A percentile compares a stretch with the other conserved stretches of the same genome.
Conservation (phyloP, 1,284 basidiomycete genomes). For the Meripilus lineatus region DNA sequence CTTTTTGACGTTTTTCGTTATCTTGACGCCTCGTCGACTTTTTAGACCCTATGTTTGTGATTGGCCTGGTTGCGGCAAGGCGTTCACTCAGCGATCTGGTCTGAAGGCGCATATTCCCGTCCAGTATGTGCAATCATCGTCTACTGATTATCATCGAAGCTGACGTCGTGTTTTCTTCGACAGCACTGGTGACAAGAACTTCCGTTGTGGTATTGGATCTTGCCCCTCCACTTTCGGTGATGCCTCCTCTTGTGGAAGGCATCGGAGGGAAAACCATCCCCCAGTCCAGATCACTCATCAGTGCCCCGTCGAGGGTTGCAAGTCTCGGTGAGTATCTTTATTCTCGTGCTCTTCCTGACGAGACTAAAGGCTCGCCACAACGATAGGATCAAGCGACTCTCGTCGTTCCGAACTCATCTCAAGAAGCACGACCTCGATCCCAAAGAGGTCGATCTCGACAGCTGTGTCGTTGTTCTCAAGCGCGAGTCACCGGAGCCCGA, state of each 20-base stretch:
- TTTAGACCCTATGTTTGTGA: conserved; percentile 21
- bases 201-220: conserved; percentile 33
- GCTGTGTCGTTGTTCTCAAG: background rate
- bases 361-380: conserved; percentile 2
- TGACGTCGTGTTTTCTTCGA: conserved; percentile 5
- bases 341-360: background rate
- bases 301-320: conserved; percentile 41
- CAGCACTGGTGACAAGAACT: conserved; percentile 51
- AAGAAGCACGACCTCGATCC: conserved; percentile 34
- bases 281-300: conserved; percentile 33
- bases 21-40: background rate
- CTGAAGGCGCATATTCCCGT: conserved; percentile 54
- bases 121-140: conserved; percentile 38
- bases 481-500: background rate
- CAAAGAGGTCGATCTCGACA: conserved; percentile 2
- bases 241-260: conserved; percentile 59
- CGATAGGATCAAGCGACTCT: conserved; percentile 61
- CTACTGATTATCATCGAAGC: background rate
- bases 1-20: too few species aligned
- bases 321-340: conserved; percentile 36
- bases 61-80: conserved; percentile 32
- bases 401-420: conserved; percentile 50
- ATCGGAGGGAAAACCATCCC: conserved; percentile 52
- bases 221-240: conserved; percentile 53
- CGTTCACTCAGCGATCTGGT: conserved; percentile 46